These are phyloP conservation scores for Cutaneotrichosporon sp. DNA, from an alignment of 1,284 basidiomycete genomes.

Conservation along the genomic window DNA sequence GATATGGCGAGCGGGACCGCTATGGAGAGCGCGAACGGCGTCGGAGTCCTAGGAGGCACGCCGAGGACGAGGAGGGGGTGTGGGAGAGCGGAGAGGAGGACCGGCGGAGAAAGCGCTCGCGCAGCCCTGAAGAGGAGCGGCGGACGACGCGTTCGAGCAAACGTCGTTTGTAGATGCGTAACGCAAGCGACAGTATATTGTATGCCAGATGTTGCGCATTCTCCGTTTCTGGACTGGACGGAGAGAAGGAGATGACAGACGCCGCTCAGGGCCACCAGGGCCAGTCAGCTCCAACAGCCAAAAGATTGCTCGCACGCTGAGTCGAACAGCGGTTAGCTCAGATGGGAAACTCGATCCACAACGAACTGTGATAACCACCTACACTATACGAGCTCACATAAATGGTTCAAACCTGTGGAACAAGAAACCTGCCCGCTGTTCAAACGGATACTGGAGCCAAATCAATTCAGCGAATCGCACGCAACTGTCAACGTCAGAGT, in stretches of 20 bases:
- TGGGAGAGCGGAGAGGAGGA: conserved; percentile 40
- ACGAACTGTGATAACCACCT: conserved; percentile 3
- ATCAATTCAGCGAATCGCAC: too few relatives aligned
- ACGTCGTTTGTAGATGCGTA: conserved; percentile 20
- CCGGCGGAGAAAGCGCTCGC: conserved; percentile 22
- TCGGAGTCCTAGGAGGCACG: conserved; percentile 3
- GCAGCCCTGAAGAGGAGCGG: conserved; percentile 21
- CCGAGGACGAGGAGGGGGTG: conserved; percentile 16
- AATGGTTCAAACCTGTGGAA: not conserved
- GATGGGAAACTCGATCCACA: not conserved
- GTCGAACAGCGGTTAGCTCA: conserved; percentile 2
- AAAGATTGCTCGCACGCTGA: not conserved
- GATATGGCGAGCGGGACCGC: conserved; percentile 14
- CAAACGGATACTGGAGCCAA: too few relatives aligned
- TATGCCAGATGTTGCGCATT: not conserved
- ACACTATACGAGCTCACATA: not conserved
- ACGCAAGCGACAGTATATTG: not conserved
- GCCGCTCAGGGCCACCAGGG: too few relatives aligned
- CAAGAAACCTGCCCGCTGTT: too few relatives aligned
- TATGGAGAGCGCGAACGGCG: conserved; percentile 11
- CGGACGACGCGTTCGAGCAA: conserved; percentile 14
- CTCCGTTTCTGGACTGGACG: not conserved
- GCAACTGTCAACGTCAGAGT: too few relatives aligned
- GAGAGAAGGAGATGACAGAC: too few relatives aligned
- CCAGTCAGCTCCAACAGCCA: not conserved